Evolutionary conservation across 2,329 filamentous ascomycete species (phyloP).

Genomic region (Ceratocystis cacaofunesta): DNA sequence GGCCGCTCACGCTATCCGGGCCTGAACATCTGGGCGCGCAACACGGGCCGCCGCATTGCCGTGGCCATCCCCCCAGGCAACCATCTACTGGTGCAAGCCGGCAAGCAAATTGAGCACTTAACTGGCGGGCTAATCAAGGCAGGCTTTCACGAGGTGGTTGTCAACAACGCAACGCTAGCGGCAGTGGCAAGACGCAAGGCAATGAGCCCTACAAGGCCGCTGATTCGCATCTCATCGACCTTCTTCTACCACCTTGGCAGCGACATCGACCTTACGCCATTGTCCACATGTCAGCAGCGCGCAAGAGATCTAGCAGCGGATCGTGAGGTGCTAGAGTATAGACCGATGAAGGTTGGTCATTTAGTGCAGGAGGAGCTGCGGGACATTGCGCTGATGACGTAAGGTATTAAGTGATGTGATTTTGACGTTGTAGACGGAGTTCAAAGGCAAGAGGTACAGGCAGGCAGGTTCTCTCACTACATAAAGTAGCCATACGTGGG

Average conservation of each 20-base stretch:
- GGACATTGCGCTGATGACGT: conserved; percentile 29
- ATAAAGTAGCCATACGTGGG: not conserved
- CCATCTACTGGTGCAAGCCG: conserved; percentile 45
- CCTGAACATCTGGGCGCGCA: conserved; percentile 48
- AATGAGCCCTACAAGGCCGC: conserved; percentile 34
- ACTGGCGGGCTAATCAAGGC: conserved; percentile 47
- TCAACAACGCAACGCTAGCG: conserved; percentile 37
- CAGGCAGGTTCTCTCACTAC: too few relatives aligned
- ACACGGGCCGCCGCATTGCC: conserved; percentile 43
- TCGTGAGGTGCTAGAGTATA: conserved; percentile 31
- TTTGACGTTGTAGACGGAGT: not conserved
- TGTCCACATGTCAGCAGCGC: conserved; percentile 32
- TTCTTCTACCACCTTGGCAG: conserved; percentile 47
- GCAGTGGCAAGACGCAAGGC: conserved; percentile 31
- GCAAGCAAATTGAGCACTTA: conserved; percentile 48
- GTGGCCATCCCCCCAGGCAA: conserved; percentile 44
- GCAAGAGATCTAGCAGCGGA: conserved; percentile 38
- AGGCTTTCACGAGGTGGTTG: conserved; percentile 46
- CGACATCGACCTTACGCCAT: conserved; percentile 39
- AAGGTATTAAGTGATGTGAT: not conserved
- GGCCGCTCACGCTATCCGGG: conserved; percentile 47
- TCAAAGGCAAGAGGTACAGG: not conserved
- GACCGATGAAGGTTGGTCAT: conserved; percentile 41
- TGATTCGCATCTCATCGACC: conserved; percentile 44
- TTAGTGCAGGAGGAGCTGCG: conserved; percentile 36